Conservation (phyloP, 352 stramenopile genomes). For the Globisporangium irregulare region DNA sequence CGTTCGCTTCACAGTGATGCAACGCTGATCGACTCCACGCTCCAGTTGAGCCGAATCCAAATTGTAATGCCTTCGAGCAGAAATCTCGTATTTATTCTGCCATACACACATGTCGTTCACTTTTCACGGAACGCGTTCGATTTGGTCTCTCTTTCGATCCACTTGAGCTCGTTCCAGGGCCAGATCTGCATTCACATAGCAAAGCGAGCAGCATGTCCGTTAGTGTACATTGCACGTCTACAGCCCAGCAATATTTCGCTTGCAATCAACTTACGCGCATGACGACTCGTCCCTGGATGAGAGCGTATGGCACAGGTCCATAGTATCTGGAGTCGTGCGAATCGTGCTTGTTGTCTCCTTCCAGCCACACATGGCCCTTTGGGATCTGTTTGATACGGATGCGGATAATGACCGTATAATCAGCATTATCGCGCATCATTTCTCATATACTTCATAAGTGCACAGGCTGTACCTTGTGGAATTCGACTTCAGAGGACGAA, state of each 20-base stretch:
- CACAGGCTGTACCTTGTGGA: conserved; percentile 51
- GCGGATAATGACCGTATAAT: neutral
- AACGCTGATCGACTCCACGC: neutral
- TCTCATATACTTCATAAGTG: neutral
- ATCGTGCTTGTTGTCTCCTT: conserved; percentile 97
- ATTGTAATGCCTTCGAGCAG: neutral
- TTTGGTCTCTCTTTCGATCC: conserved; percentile 53
- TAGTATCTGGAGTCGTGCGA: conserved; percentile 96
- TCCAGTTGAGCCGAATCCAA: neutral
- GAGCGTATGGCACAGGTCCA: conserved; percentile 89
- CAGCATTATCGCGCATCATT: neutral
- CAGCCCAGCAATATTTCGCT: conserved; percentile 10
- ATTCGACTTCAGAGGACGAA: conserved; percentile 70
- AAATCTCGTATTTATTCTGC: neutral
- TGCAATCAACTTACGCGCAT: conserved; percentile 67
- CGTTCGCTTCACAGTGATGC: neutral
- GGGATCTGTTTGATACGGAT: conserved; percentile 52
- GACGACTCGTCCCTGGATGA: conserved; percentile 89
- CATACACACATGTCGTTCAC: conserved; percentile 18
- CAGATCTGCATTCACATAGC: conserved; percentile 54
- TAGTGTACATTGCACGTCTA: neutral
- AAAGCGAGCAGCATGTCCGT: neutral
- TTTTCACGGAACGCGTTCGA: conserved; percentile 57
- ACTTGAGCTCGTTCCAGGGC: conserved; percentile 66
- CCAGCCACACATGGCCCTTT: conserved; percentile 94